Evolutionary conservation across 345 rosid species (phyloP).

Genomic region (Salix brachista): DNA sequence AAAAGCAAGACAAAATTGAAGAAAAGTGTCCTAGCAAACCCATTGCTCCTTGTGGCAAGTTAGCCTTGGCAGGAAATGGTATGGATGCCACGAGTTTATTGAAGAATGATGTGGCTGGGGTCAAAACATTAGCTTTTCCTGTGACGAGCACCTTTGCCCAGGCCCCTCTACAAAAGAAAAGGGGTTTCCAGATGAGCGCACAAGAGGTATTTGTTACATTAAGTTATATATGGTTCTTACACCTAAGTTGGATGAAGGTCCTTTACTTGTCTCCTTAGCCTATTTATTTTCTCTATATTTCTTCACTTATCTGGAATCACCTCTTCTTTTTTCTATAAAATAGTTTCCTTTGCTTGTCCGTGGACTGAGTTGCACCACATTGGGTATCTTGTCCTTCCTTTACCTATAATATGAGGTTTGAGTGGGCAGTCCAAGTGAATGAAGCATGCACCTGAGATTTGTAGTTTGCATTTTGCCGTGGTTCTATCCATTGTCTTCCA

Average conservation of each 20-base stretch:
- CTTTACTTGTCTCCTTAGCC: background rate
- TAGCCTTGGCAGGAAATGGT: conserved; percentile 30
- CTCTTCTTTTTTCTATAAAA: background rate
- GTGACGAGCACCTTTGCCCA: conserved; percentile 28
- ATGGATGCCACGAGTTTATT: conserved; percentile 22
- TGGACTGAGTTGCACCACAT: no score
- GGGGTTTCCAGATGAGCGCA: conserved; percentile 74
- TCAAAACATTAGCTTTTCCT: conserved; percentile 27
- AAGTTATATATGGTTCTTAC: background rate
- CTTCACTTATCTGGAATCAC: background rate
- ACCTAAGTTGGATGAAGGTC: background rate
- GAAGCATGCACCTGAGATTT: background rate
- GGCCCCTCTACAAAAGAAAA: conserved; percentile 35
- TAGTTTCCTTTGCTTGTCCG: no score
- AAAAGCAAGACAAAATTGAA: conserved; percentile 29
- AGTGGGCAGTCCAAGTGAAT: no score
- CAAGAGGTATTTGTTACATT: conserved; percentile 51
- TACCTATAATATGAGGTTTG: no score
- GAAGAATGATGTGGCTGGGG: conserved; percentile 26
- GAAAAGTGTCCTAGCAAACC: conserved; percentile 13
- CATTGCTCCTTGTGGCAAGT: conserved; percentile 25
- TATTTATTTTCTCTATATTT: background rate
- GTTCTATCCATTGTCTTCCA: background rate
- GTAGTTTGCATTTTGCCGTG: background rate
- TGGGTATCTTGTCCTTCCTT: no score